phyloP scores from a whole-genome alignment of 2,329 filamentous ascomycete species.

The Lecanicillium sp. region DNA sequence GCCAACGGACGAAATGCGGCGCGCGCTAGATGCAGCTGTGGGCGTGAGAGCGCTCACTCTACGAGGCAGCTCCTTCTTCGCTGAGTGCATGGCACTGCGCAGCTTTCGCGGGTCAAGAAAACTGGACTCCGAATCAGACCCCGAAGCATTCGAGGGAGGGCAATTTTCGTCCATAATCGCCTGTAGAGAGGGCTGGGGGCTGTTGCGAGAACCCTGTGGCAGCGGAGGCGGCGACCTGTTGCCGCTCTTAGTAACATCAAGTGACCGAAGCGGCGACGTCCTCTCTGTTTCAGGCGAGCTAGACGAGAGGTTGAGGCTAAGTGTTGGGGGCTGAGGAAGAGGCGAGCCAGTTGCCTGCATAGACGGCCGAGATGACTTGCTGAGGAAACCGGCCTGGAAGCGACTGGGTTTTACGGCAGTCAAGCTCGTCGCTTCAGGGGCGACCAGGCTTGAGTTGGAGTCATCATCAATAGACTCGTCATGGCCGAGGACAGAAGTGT shows the following conservation, averaged over 20 bases:
- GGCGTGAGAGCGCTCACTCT: conserved; percentile 34
- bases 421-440: conserved; percentile 35
- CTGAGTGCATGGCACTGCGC: conserved; percentile 47
- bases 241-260: conserved; percentile 46
- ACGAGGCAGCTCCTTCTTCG: conserved; percentile 41
- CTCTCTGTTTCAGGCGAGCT: conserved; percentile 25
- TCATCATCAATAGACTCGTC: conserved; percentile 34
- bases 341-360: conserved; percentile 53
- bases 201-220: conserved; percentile 24
- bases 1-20: conserved; percentile 42
- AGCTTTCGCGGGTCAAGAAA: conserved; percentile 49
- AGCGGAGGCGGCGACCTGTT: conserved; percentile 41
- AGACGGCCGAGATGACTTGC: conserved; percentile 43
- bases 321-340: conserved; percentile 46
- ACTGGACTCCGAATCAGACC: conserved; percentile 44
- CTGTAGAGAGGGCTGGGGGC: conserved; percentile 30
- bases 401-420: conserved; percentile 55
- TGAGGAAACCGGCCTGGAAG: conserved; percentile 84
- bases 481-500: background rate
- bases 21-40: conserved; percentile 30
- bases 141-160: conserved; percentile 35
- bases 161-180: conserved; percentile 47
- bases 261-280: conserved; percentile 41
- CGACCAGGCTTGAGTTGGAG: conserved; percentile 53
- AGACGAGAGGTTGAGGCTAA: conserved; percentile 53